These are phyloP conservation scores for Tylopilus sp. DNA, from an alignment of 768 basidiomycete genomes.

Conservation along the genomic window DNA sequence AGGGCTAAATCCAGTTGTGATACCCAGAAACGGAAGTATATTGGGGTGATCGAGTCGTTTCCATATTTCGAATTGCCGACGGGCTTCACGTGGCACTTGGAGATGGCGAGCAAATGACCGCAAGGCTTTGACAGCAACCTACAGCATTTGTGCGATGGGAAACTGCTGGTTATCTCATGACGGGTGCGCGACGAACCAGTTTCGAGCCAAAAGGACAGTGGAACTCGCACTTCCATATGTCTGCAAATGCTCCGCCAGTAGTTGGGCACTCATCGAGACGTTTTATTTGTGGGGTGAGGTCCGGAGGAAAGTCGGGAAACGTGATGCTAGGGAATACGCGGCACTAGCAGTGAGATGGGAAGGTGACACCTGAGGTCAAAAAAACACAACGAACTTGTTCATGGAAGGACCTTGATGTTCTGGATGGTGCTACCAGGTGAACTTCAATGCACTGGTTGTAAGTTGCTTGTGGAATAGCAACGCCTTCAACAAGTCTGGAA, in stretches of 20 bases:
- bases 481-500: too few relatives aligned
- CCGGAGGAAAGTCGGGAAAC: slow-evolving; percentile 12
- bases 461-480: too few relatives aligned
- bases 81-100: slow-evolving; percentile 1
- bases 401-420: background rate
- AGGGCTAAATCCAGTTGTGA: slow-evolving; percentile 11
- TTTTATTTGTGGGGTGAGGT: slow-evolving; percentile 10
- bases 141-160: background rate
- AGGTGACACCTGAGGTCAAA: background rate
- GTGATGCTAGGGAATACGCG: slow-evolving; percentile 3
- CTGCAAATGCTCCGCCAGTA: slow-evolving; percentile 8
- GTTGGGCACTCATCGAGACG: background rate
- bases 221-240: slow-evolving; percentile 8
- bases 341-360: background rate
- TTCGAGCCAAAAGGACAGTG: background rate
- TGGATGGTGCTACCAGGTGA: background rate
- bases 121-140: slow-evolving; percentile 13
- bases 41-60: slow-evolving; percentile 15
- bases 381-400: background rate
- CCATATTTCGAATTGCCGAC: slow-evolving; percentile 16
- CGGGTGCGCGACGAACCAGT: background rate
- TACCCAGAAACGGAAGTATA: slow-evolving; percentile 14
- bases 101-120: slow-evolving; percentile 2
- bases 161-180: background rate
- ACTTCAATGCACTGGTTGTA: background rate